Base-by-base conservation (phyloP, 1,284 basidiomycete species). In the Ganoderma meredithae region DNA sequence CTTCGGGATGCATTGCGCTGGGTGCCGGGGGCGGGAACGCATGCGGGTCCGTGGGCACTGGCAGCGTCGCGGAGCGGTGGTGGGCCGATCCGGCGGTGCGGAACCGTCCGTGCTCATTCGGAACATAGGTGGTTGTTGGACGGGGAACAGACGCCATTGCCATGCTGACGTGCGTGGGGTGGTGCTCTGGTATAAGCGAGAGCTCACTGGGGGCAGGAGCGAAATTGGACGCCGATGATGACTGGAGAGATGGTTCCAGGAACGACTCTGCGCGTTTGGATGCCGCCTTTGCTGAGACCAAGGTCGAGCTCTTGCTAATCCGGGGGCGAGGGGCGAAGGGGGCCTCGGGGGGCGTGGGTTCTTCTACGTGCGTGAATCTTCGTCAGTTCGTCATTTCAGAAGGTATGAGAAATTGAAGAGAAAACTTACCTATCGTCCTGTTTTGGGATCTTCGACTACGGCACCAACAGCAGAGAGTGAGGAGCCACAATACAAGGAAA, bases 311-410 rank as follows among this genome's bases (percentile, higher is more conserved):
- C 53, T 52, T 60, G 31, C 40, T 33, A 0, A 31, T 10, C 0
- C 40, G 27, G 58, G 64, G 59, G 9, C 58, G 58, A 31, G 64
- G 44, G 7, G 58, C 17, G 64, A 60, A 53, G 4, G 64, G 58
- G 7, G 56, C 39, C n/a, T 58, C 63, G 8, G 55, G 56, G 3
- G 19, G 31, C 6, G n/a, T 41, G 3, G 58, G 44, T 1, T 56
- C 17, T 41, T 56, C 63, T 59, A n/a, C 31, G 13, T 9, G 3
- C 17, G 19, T 41, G 17, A 7, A 0, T 15, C 6, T 31, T 19
- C 17, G 40, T 47, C 19, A 47, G n/a, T n/a, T n/a, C n/a, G n/a
- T n/a, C n/a, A n/a, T n/a, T n/a, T n/a, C n/a, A n/a, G n/a, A n/a
- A n/a, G n/a, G n/a, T n/a, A n/a, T n/a, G n/a, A n/a, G n/a, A n/a